Conservation (phyloP, 306 rosid species). For the Rubus parviflorus region DNA sequence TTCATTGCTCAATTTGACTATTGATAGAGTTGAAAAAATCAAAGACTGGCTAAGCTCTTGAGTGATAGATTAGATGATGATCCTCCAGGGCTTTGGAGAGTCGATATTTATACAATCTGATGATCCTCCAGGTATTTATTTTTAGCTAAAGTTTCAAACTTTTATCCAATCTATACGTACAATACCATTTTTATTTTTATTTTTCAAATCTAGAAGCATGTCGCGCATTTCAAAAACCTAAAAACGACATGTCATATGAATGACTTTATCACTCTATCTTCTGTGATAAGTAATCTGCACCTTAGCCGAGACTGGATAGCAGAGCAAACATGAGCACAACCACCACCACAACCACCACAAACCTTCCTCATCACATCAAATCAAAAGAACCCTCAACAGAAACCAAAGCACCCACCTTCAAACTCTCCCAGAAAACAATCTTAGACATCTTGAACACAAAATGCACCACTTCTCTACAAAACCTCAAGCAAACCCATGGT, state of each 20-base stretch:
- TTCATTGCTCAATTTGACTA: too few relatives aligned
- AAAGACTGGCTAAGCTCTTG: not conserved
- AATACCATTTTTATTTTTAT: too few relatives aligned
- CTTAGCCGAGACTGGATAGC: not conserved
- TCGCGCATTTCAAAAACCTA: not conserved
- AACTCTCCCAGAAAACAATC: constrained; percentile 52
- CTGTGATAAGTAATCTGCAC: not conserved
- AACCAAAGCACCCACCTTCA: constrained; percentile 27
- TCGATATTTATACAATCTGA: constrained; percentile 16
- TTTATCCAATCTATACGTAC: too few relatives aligned
- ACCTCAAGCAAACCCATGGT: constrained; percentile 53
- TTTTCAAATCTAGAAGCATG: not conserved
- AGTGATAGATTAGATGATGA: not conserved
- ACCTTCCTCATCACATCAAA: constrained; percentile 29
- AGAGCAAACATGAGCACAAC: constrained; percentile 40
- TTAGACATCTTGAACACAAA: constrained; percentile 41
- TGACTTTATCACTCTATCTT: not conserved
- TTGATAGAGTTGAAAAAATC: not conserved
- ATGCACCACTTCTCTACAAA: constrained; percentile 40
- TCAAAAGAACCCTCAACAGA: constrained; percentile 21
- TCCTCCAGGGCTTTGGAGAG: not conserved
- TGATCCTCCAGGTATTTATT: too few relatives aligned
- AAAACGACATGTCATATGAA: not conserved
- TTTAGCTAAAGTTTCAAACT: too few relatives aligned
- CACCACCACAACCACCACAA: constrained; percentile 29